Percentiles rank a stretch among this genome's conserved stretches.
Conservation (phyloP, 2,329 filamentous ascomycete genomes). For the Thielaviopsis populi region DNA sequence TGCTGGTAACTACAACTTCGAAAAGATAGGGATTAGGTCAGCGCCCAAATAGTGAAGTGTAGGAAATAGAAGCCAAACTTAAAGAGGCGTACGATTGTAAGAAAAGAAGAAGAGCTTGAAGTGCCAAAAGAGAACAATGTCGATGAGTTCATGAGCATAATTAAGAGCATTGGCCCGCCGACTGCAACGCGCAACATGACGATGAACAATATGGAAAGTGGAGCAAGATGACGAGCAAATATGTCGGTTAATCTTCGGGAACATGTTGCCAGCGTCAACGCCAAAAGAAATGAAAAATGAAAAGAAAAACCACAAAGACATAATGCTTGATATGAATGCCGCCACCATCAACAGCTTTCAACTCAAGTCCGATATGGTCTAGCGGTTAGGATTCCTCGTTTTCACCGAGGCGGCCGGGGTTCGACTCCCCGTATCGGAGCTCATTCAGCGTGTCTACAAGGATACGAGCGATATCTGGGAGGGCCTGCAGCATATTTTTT, state of each 20-base stretch:
- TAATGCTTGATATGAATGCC: too few relatives aligned
- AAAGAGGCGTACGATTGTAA: too few relatives aligned
- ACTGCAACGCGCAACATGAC: neutral
- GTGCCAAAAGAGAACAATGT: neutral
- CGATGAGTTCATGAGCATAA: neutral
- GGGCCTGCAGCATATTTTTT: too few relatives aligned
- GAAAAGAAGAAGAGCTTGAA: too few relatives aligned
- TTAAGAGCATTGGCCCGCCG: neutral
- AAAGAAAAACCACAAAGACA: neutral
- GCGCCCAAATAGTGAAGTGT: too few relatives aligned
- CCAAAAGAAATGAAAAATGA: too few relatives aligned
- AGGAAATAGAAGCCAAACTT: too few relatives aligned
- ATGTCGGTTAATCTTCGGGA: neutral
- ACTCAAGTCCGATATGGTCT: conserved; percentile 15
- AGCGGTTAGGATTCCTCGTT: conserved; percentile 18
- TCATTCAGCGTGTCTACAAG: too few relatives aligned
- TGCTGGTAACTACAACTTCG: too few relatives aligned
- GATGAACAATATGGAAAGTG: neutral
- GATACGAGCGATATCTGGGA: too few relatives aligned
- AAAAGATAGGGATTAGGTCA: too few relatives aligned
- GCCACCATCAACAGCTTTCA: too few relatives aligned
- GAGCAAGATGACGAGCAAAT: neutral
- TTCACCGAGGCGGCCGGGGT: conserved; percentile 17
- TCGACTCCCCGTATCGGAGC: conserved; percentile 17
- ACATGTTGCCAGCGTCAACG: neutral